Percentiles rank a stretch among this genome's conserved stretches.
These are phyloP conservation scores for Narthecium ossifragum DNA, from an alignment of 106 monocot species.

Conservation along the genomic window DNA sequence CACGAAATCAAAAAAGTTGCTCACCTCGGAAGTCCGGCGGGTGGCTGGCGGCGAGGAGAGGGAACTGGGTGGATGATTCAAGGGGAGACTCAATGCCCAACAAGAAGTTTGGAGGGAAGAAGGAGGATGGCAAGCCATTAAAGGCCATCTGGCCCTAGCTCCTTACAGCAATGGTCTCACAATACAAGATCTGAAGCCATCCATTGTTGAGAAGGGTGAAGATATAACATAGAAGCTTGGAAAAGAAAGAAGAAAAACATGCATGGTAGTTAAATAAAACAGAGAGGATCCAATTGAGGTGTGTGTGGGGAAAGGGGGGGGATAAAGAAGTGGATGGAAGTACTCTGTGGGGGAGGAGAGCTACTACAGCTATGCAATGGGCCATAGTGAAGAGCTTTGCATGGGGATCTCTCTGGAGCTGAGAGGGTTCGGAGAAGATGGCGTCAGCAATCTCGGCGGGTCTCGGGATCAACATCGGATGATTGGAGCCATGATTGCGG, in stretches of 20 bases:
- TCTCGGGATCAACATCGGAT: too few species aligned
- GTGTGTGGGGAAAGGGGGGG: background rate
- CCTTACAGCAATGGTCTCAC: slow-evolving; percentile 1
- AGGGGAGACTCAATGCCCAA: slow-evolving; percentile 29
- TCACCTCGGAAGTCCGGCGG: slow-evolving; percentile 38
- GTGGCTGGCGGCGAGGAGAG: slow-evolving; percentile 8
- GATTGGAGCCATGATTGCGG: too few species aligned
- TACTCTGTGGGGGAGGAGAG: too few species aligned
- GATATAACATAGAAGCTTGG: background rate
- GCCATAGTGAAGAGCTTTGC: too few species aligned
- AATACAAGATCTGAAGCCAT: background rate
- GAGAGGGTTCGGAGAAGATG: too few species aligned
- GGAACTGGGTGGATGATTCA: background rate
- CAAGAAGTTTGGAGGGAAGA: slow-evolving; percentile 63
- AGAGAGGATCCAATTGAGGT: background rate
- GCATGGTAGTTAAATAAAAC: background rate
- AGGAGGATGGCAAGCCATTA: slow-evolving; percentile 56
- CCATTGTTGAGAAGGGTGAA: background rate
- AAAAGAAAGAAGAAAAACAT: slow-evolving; percentile 5
- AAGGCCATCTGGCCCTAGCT: slow-evolving; percentile 39
- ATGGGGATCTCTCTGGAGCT: too few species aligned
- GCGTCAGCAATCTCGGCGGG: too few species aligned
- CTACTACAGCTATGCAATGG: too few species aligned
- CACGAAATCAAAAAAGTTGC: background rate
- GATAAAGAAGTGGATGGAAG: too few species aligned